These are phyloP conservation scores for Chrysochromulina tobinii DNA, from an alignment of 78 protist genomes.

Conservation along the genomic window DNA sequence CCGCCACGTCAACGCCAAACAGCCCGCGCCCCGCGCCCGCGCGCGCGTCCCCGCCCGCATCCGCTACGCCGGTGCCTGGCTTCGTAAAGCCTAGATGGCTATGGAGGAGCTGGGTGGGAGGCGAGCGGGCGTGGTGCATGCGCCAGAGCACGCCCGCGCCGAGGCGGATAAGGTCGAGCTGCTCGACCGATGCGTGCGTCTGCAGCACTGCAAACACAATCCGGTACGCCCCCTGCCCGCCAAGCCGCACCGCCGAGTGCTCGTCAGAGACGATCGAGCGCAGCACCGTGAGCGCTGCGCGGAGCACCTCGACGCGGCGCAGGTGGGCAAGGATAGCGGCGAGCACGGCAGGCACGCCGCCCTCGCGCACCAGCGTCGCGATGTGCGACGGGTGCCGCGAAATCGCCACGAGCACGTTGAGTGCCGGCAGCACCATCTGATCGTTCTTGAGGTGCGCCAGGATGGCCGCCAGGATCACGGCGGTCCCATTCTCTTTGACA, in stretches of 20 bases:
- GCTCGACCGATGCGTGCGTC: background rate
- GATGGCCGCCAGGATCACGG: background rate
- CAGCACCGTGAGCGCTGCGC: background rate
- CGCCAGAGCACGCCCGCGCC: too few relatives aligned
- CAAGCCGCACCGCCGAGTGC: background rate
- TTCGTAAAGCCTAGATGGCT: too few relatives aligned
- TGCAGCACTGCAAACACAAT: background rate
- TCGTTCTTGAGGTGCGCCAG: background rate
- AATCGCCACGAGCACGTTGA: background rate
- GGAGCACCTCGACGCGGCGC: background rate
- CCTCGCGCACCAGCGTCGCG: background rate
- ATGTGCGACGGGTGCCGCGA: background rate
- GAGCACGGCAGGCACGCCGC: slow-evolving; percentile 5
- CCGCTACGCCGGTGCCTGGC: too few relatives aligned
- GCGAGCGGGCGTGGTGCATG: too few relatives aligned
- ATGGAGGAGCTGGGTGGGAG: too few relatives aligned
- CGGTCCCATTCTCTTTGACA: background rate
- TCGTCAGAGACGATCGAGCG: background rate
- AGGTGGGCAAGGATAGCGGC: background rate
- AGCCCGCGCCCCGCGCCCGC: too few relatives aligned
- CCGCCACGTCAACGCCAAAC: too few relatives aligned
- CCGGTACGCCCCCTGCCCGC: background rate
- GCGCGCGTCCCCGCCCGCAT: too few relatives aligned
- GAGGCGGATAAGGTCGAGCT: too few relatives aligned
- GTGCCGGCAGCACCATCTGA: background rate